These are phyloP conservation scores for Cytospora chrysosperma DNA, from an alignment of 2,329 filamentous ascomycete genomes.

Conservation along the genomic window DNA sequence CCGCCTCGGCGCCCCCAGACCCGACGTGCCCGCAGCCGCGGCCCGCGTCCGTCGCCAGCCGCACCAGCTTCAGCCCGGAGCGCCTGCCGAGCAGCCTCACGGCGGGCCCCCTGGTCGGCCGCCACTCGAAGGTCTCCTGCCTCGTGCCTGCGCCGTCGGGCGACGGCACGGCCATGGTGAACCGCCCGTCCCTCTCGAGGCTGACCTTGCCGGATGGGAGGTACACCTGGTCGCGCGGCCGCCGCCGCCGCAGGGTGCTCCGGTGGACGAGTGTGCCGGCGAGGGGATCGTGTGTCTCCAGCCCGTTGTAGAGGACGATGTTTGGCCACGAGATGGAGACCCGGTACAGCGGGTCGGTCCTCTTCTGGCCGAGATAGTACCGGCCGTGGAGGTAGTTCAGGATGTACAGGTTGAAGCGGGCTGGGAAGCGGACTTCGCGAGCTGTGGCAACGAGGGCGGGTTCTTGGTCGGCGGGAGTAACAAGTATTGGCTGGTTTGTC, in stretches of 20 bases:
- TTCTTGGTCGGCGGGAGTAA: not conserved
- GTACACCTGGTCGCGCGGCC: not conserved
- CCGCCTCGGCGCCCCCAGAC: conserved; percentile 3
- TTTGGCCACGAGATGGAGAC: not conserved
- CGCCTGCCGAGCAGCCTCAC: not conserved
- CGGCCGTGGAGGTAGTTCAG: not conserved
- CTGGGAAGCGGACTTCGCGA: not conserved
- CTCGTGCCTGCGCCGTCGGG: not conserved
- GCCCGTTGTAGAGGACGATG: not conserved
- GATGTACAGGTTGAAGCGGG: conserved; percentile 1
- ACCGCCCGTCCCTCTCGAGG: not conserved
- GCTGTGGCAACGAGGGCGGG: not conserved
- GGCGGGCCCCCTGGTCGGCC: not conserved
- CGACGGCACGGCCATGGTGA: not conserved
- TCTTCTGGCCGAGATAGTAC: not conserved
- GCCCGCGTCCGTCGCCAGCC: conserved; percentile 8
- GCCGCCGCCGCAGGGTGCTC: not conserved
- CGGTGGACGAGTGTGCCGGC: conserved; percentile 1
- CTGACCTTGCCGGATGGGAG: not conserved
- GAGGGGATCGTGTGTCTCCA: not conserved
- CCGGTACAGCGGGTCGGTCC: not conserved
- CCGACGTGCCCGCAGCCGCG: not conserved
- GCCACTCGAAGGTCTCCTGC: conserved; percentile 10
- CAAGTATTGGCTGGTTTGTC: not conserved
- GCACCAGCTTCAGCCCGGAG: conserved; percentile 7